Conservation (phyloP, 805 yeast species). For the Sungouiella blattae region DNA sequence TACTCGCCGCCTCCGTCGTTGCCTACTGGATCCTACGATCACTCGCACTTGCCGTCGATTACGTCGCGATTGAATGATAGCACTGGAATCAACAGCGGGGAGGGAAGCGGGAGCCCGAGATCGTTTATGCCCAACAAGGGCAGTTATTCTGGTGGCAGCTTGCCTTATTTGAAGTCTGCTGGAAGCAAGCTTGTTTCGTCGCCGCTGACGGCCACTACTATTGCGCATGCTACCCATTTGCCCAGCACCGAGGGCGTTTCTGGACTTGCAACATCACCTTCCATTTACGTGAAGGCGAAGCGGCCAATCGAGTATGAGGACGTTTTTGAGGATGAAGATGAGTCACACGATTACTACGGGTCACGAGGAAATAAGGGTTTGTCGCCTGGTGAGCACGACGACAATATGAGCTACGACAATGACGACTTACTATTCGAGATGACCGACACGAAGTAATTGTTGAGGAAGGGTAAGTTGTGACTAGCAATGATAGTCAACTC, state of each 20-base stretch:
- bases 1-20: conserved; percentile 7
- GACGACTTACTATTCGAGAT: conserved; percentile 19
- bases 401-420: conserved; percentile 13
- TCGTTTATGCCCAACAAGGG: not conserved
- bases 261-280: conserved; percentile 37
- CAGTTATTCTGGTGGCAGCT: not conserved
- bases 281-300: conserved; percentile 21
- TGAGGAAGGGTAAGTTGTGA: too few species aligned
- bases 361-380: conserved; percentile 2
- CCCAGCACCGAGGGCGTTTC: conserved; percentile 13
- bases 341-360: conserved; percentile 17
- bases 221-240: conserved; percentile 19
- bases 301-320: conserved; percentile 30
- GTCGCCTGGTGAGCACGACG: conserved; percentile 3
- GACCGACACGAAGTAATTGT: conserved; percentile 11
- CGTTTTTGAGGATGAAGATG: conserved; percentile 47
- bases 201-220: conserved; percentile 23
- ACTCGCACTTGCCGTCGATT: conserved; percentile 29
- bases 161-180: conserved; percentile 7
- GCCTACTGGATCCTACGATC: conserved; percentile 25
- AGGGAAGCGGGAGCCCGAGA: not conserved
- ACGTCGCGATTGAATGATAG: conserved; percentile 28
- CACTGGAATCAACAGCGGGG: too few species aligned
- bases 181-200: conserved; percentile 13
- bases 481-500: too few species aligned